Base-by-base conservation (phyloP, 345 rosid species). In the Geranium brycei region DNA sequence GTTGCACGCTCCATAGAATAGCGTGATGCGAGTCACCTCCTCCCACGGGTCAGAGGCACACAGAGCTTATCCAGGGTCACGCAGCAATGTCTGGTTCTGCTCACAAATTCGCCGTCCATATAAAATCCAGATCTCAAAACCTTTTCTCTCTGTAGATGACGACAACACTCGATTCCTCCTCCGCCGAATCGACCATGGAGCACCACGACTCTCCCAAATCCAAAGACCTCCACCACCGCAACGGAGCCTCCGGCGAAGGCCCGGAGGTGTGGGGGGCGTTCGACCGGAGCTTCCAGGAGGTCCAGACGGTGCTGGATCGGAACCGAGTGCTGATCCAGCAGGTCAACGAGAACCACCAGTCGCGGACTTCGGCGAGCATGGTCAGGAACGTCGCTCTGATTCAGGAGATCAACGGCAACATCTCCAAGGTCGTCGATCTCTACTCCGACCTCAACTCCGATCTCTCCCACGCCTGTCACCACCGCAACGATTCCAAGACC, bases 271-370 rank as follows among this genome's bases (percentile, higher is more conserved):
- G 96, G 95, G 73, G 72, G 16, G 64, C 76, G 3, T 74, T 89
- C 60, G 77, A 74, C 81, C 57, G 74, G 64, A 82, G 62, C 59
- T 91, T 85, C 75, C 66, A 77, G 58, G 77, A 81, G 63, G 98
- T 86, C 12, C 95, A 91, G 77, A 66, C 89, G 17, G 89, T 89
- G 59, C 67, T 91, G 47, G 98, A 91, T 76, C 70, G 98, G 73
- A 91, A 91, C 82, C 74, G 95, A 55, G 75, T 62, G 11, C 63
- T 91, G 79, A 91, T 87, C 31, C 87, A 86, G n/a, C 92, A 89
- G 61, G 96, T 89, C 59, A 87, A 89, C 78, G 92, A 89, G 56
- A 91, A 91, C 62, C 98, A 91, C 66, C 95, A 82, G 72, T 91
- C 98, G 0, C 82, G 72, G 71, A 76, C 70, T 47, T 80, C 91